These are phyloP conservation scores for Fraxinus pennsylvanica DNA, from an alignment of 257 asterid genomes.

Conservation along the genomic window DNA sequence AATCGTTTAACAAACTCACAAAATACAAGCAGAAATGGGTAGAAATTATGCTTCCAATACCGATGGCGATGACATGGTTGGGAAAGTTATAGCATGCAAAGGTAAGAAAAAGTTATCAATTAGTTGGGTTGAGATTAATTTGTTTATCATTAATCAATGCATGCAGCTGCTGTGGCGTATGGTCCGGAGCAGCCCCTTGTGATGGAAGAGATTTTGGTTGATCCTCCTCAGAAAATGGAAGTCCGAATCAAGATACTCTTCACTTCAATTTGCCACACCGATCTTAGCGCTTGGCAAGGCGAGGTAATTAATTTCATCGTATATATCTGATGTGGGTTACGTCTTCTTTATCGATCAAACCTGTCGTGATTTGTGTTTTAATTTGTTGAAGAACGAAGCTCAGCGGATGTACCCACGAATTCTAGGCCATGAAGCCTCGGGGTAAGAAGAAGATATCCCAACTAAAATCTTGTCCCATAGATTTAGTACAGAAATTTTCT, in stretches of 20 bases:
- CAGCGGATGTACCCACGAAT: conserved; percentile 75
- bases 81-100: not conserved
- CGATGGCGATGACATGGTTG: not conserved
- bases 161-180: conserved; percentile 88
- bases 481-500: not conserved
- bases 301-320: conserved; percentile 51
- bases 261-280: conserved; percentile 91
- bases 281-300: conserved; percentile 88
- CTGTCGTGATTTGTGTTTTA: not conserved
- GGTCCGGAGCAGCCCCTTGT: conserved; percentile 65
- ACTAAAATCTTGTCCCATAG: not conserved
- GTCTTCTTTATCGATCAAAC: not conserved
- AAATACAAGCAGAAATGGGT: not conserved
- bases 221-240: conserved; percentile 83
- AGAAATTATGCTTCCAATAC: not conserved
- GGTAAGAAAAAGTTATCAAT: not conserved
- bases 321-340: not conserved
- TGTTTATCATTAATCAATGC: not conserved
- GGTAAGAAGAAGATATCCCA: conserved; percentile 43
- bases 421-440: conserved; percentile 94
- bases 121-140: not conserved
- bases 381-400: conserved; percentile 56
- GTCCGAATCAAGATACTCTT: conserved; percentile 77
- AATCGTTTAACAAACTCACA: not conserved
- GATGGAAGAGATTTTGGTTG: conserved; percentile 73